A percentile compares a stretch with the other conserved stretches of the same genome.
Evolutionary conservation across 176 grass and related monocot species (phyloP).

Genomic region (maize (Zea mays)): Zm-B73-REFERENCE-NAM-5.0 NC_050105.1:144536001-144536500

Average conservation of each 20-base stretch:
- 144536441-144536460: conserved; percentile 26
- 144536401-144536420: background rate
- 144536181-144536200: conserved; percentile 26
- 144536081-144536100: background rate
- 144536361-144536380: conserved; percentile 95
- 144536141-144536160: conserved; percentile 95
- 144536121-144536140: conserved; percentile 57
- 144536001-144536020: conserved; percentile 18
- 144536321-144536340: conserved; percentile 86
- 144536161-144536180: conserved; percentile 89
- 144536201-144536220: conserved; percentile 16
- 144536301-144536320: conserved; percentile 99
- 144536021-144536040: conserved; percentile 11
- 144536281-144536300: conserved; percentile 72
- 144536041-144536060: conserved; percentile 6
- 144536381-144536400: conserved; percentile 40
- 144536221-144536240: conserved; percentile 16
- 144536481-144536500: conserved; percentile 95
- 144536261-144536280: conserved; percentile 34
- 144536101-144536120: conserved; percentile 24
- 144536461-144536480: conserved; percentile 39
- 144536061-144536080: background rate
- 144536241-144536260: background rate
- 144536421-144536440: background rate
- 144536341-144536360: conserved; percentile 93